phyloP scores from a whole-genome alignment of 805 yeast species.

The Yamadazyma ubonensis region DNA sequence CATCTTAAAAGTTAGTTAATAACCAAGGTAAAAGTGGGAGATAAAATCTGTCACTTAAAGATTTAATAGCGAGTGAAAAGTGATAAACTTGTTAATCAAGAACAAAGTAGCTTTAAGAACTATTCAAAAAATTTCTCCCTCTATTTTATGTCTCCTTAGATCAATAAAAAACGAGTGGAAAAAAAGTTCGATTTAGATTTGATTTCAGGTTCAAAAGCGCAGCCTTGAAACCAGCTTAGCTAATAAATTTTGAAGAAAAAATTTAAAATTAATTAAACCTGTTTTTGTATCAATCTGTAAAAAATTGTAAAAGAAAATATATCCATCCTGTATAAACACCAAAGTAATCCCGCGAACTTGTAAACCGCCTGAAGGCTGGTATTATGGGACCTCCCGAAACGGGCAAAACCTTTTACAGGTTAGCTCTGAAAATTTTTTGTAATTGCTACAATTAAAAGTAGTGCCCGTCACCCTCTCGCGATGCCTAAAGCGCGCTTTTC shows the following conservation, averaged over 20 bases:
- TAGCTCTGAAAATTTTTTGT: constrained; percentile 6
- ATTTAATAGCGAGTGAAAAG: constrained; percentile 5
- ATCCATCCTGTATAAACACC: background rate
- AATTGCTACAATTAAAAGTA: background rate
- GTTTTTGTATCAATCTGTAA: background rate
- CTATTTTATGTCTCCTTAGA: constrained; percentile 6
- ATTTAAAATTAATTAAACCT: constrained; percentile 2
- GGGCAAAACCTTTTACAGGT: constrained; percentile 5
- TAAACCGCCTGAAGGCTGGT: constrained; percentile 5
- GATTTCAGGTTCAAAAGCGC: constrained; percentile 5
- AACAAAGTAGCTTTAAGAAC: background rate
- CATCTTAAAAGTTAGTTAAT: constrained; percentile 38
- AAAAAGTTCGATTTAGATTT: constrained; percentile 4
- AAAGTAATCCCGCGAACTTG: constrained; percentile 1
- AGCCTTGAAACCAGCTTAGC: background rate
- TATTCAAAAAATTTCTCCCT: background rate
- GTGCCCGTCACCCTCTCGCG: constrained; percentile 4
- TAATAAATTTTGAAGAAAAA: background rate
- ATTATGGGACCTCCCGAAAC: constrained; percentile 3
- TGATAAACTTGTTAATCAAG: too few relatives aligned
- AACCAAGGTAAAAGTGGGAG: background rate
- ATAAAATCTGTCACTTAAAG: background rate
- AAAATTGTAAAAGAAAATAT: constrained; percentile 1
- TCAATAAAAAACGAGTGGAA: constrained; percentile 4
- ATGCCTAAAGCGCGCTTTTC: constrained; percentile 1